Percentiles rank a stretch among this genome's conserved stretches.
These are phyloP conservation scores for Aegilops umbellulata DNA, from an alignment of 176 grass and related monocot genomes.

Conservation along the genomic window DNA sequence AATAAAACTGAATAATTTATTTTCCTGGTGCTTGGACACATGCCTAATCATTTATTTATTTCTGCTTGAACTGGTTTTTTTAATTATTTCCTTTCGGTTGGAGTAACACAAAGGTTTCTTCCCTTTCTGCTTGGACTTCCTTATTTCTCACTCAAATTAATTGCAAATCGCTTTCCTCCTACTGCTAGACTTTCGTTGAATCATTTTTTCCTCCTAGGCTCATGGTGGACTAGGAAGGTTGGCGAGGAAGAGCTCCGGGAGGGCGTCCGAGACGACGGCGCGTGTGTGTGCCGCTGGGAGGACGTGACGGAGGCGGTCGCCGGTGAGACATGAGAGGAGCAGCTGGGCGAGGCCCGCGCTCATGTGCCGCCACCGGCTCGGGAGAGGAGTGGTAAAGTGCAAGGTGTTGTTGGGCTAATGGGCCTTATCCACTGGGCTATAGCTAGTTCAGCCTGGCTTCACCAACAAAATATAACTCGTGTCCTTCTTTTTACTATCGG, in stretches of 20 bases:
- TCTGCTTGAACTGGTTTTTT: too few species aligned
- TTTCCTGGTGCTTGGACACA: too few species aligned
- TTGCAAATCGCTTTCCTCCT: too few species aligned
- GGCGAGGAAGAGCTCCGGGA: constrained; percentile 10
- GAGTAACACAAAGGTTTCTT: too few species aligned
- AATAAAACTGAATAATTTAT: too few species aligned
- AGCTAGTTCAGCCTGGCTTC: background rate
- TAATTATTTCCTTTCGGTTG: too few species aligned
- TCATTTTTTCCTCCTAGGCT: too few species aligned
- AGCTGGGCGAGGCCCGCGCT: background rate
- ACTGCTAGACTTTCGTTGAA: too few species aligned
- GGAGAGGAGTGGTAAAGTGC: background rate
- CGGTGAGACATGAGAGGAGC: constrained; percentile 53
- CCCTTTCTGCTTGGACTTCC: too few species aligned
- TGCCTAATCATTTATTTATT: too few species aligned
- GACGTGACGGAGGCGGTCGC: constrained; percentile 28
- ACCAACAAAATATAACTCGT: background rate
- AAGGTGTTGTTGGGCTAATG: background rate
- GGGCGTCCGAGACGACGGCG: background rate
- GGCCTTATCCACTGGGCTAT: background rate
- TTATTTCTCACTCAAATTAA: too few species aligned
- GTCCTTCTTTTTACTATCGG: background rate
- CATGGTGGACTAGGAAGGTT: too few species aligned
- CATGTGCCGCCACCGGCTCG: background rate
- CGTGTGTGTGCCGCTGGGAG: constrained; percentile 44